Evolutionary conservation across 2,329 filamentous ascomycete species (phyloP), one percentile per base, ranked within the genome.

Genomic region (Neonectria coccinea): DNA sequence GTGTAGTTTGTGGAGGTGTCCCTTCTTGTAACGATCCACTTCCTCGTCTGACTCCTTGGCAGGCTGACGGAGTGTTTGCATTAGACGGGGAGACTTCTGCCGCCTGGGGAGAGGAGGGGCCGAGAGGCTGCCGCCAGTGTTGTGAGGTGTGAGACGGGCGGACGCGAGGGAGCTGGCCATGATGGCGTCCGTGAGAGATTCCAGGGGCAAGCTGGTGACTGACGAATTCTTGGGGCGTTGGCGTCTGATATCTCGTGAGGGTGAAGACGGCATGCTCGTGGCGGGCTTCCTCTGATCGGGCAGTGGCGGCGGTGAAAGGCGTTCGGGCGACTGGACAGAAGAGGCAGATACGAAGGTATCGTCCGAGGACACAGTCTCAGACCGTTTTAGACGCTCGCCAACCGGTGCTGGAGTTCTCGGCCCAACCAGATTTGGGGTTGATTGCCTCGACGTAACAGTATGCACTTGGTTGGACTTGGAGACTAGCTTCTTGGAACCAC

Each of bases 111-210:
- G 73, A 1, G 82, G 80, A 0, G 76, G 76, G 9, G 77, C 72
- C 4, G 70, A 67, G 5, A 78, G 68, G 1, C 76, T 76, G 2
- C 77, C 74, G 78, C 82, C 72, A 45, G 80, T 75, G 67, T 77
- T 78, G 62, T 79, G 79, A 50, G 76, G 82, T 56, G 76, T 81
- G 59, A 79, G 80, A 67, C 88, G 87, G 2, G 89, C 84, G 1
- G 91, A 88, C 5, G 92, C 92, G 0, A 94, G 82, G 25, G 89
- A 91, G 2, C 91, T 89, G 2, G 91, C 92, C 72, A 94, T 86
- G 62, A 94, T 93, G 67, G 92, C 92, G 71, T 88, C 88, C 12
- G 91, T 89, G 8, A 94, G 85, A 0, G 89, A 89, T 63, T 90
- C 86, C 10, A 92, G 83, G 1, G 86, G 85, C 29, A 89, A 82